Base-by-base conservation (phyloP, 2,329 filamentous ascomycete species). In the Ophiostoma fasciatum region DNA sequence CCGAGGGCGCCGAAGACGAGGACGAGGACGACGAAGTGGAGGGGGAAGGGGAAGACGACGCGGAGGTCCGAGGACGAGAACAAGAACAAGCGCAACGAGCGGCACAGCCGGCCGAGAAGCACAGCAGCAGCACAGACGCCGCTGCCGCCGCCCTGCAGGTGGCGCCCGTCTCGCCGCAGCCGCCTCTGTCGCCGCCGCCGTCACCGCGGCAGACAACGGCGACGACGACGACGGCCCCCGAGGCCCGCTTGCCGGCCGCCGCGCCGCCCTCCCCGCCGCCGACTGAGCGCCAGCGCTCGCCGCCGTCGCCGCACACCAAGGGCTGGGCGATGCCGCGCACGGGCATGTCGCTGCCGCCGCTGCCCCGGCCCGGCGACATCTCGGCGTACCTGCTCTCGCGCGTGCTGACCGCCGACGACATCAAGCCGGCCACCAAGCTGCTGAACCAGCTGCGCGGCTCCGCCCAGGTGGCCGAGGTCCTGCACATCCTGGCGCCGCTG, bases 271-370 rank as follows among this genome's bases (percentile, higher is more conserved):
- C 43, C 13, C 42, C 42, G 22, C 42, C 33, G 32, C 48, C 46
- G 40, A 49, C 42, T 33, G 22, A 33, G 28, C 34, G 13, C 10
- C 35, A 33, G n/a, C 13, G 36, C 2, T 38, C 40, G 2, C 26
- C 38, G 4, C 22, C 45, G 17, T 40, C 53, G 15, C 50, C 61
- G 5, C 59, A 68, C 42, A 61, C 64, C 37, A 67, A 64, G 44
- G 76, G 75, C 45, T 96, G 88, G 82, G 72, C 70, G 12, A 96
- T 98, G 88, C 88, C 88, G n/a, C 70, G 90, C 40, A 98, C 90
- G 0, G 84, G 85, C 25, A 68, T 93, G 48, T 81, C 75, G 19
- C 68, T 98, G 31, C 88, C 90, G 1, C 79, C 75, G 31, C 65
- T 98, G 13, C 90, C 90, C 0, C 77, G 79, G 38, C 71, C 79